Percentiles rank a stretch among this genome's conserved stretches.
phyloP scores from a whole-genome alignment of 1,139 yeast species.

The Geotrichum reessii region DNA sequence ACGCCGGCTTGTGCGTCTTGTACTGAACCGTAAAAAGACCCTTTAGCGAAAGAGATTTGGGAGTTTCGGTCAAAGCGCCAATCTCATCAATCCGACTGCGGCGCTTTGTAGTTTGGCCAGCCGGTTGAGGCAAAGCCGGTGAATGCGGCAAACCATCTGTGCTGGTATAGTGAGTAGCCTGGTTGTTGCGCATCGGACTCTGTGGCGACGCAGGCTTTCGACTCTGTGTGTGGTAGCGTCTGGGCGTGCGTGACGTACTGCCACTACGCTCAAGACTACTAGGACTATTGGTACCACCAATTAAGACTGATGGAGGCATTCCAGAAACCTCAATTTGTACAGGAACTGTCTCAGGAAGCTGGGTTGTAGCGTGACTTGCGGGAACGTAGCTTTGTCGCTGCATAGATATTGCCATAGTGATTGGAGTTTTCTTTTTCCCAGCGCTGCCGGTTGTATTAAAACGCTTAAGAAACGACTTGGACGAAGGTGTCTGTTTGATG shows the following conservation, averaged over 20 bases:
- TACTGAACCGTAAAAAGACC: neutral
- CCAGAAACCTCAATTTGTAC: neutral
- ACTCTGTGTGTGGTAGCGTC: neutral
- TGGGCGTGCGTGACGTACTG: neutral
- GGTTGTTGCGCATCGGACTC: neutral
- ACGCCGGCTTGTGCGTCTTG: neutral
- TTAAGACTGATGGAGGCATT: neutral
- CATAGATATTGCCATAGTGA: neutral
- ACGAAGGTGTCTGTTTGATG: neutral
- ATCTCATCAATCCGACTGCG: neutral
- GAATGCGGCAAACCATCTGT: neutral
- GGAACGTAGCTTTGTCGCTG: neutral
- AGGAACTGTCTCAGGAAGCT: neutral
- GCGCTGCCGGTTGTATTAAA: neutral
- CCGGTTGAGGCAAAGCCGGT: neutral
- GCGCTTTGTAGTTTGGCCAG: neutral
- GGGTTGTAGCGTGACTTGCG: neutral
- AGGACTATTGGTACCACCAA: neutral
- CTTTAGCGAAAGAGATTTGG: neutral
- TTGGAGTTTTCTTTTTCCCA: neutral
- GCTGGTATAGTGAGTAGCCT: neutral
- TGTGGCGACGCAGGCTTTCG: neutral
- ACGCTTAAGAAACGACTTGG: neutral
- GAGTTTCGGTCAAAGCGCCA: neutral
- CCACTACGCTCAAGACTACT: neutral